These are phyloP conservation scores for Malus hybrid DNA, from an alignment of 331 rosid genomes.

Conservation along the genomic window DNA sequence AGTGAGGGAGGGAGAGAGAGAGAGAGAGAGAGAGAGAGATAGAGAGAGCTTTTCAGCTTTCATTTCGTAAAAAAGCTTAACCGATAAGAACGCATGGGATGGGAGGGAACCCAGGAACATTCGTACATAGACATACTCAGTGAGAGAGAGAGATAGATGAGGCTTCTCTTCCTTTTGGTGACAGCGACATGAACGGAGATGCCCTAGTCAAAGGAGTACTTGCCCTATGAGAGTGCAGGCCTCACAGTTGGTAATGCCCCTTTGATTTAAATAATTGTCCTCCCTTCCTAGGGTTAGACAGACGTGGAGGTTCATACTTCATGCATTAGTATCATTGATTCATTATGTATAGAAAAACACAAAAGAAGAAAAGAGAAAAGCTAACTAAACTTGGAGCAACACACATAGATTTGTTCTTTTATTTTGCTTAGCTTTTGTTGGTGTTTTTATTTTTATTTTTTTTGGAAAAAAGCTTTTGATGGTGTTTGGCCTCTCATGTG, in stretches of 20 bases:
- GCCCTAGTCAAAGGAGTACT: constrained; percentile 68
- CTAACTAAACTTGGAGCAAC: background rate
- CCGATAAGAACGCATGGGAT: constrained; percentile 85
- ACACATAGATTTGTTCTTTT: background rate
- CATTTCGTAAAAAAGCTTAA: constrained; percentile 17
- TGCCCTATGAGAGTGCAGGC: constrained; percentile 42
- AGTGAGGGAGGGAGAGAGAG: background rate
- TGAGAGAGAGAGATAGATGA: constrained; percentile 13
- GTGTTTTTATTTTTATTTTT: background rate
- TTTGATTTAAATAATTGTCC: constrained; percentile 53
- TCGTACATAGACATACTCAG: constrained; percentile 23
- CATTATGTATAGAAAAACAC: background rate
- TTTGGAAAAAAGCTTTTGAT: background rate
- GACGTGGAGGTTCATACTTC: constrained; percentile 27
- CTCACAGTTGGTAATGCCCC: constrained; percentile 25
- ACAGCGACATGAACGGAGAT: constrained; percentile 53
- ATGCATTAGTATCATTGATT: background rate
- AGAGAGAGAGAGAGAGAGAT: too few species aligned
- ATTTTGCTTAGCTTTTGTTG: background rate
- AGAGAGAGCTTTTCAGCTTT: background rate
- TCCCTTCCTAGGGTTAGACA: constrained; percentile 23
- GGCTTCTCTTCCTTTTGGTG: constrained; percentile 53
- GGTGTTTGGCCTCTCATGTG: background rate
- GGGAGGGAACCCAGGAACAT: constrained; percentile 36
- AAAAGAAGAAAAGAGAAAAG: background rate